Evolutionary conservation across 257 asterid species (phyloP).

Genomic region (Anisodus tanguticus): DNA sequence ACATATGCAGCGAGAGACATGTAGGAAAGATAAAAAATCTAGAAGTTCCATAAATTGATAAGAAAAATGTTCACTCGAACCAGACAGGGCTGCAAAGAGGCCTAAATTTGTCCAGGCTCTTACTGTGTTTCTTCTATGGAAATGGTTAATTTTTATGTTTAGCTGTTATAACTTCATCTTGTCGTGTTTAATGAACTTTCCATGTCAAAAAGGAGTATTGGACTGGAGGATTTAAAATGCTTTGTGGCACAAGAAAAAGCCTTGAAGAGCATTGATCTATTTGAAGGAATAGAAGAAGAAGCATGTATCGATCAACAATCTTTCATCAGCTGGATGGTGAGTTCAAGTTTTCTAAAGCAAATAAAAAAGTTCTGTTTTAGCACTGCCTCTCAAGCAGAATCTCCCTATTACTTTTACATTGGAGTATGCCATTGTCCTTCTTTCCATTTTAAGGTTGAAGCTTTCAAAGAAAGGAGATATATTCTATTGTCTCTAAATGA

Average conservation of each 20-base stretch:
- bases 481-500: conserved; percentile 82
- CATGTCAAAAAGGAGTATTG: conserved; percentile 48
- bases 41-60: too few relatives aligned
- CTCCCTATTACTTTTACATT: not conserved
- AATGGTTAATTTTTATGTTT: not conserved
- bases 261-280: conserved; percentile 57
- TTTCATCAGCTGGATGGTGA: conserved; percentile 90
- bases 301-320: conserved; percentile 73
- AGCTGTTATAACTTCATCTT: not conserved
- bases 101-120: not conserved
- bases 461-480: conserved; percentile 80
- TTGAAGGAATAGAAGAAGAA: conserved; percentile 69
- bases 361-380: too few relatives aligned
- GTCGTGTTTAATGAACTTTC: not conserved
- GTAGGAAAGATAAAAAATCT: too few relatives aligned
- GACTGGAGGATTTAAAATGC: conserved; percentile 66
- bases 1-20: too few relatives aligned
- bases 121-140: not conserved
- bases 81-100: too few relatives aligned
- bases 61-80: too few relatives aligned
- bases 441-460: conserved; percentile 62
- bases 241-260: conserved; percentile 86
- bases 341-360: conserved; percentile 8
- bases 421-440: conserved; percentile 16
- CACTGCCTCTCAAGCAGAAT: too few relatives aligned